phyloP scores from a whole-genome alignment of 441 rosid genomes.

The Cnidoscolus chayamansa region DNA sequence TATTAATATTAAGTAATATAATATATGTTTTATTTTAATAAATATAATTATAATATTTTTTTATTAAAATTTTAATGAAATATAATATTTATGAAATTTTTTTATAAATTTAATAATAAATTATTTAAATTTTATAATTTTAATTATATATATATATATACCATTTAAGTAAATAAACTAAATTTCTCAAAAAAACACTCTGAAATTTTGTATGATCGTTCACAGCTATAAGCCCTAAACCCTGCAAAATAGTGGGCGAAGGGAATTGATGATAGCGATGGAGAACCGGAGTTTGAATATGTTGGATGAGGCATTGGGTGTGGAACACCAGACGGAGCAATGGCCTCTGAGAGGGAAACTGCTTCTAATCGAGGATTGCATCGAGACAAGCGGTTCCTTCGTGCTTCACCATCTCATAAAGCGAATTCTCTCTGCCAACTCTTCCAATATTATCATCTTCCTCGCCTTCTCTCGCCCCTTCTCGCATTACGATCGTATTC shows the following conservation, averaged over 20 bases:
- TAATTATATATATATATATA: too few species aligned
- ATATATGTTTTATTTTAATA: too few species aligned
- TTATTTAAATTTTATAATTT: not conserved
- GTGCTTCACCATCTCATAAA: slow-evolving; percentile 74
- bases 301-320: slow-evolving; percentile 64
- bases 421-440: slow-evolving; percentile 51
- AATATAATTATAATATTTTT: too few species aligned
- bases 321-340: slow-evolving; percentile 34
- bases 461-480: slow-evolving; percentile 73
- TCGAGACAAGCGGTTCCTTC: slow-evolving; percentile 75
- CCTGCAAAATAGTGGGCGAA: not conserved
- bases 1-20: too few species aligned
- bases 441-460: slow-evolving; percentile 52
- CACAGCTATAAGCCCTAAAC: slow-evolving; percentile 1
- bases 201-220: too few species aligned
- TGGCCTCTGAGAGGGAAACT: slow-evolving; percentile 52
- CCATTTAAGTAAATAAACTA: too few species aligned
- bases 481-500: slow-evolving; percentile 86
- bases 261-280: slow-evolving; percentile 24
- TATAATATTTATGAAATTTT: too few species aligned
- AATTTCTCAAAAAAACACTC: too few species aligned
- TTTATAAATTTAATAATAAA: too few species aligned
- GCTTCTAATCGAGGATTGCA: slow-evolving; percentile 64
- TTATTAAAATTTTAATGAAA: too few species aligned
- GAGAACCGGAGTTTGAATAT: slow-evolving; percentile 41